Evolutionary conservation across 345 rosid species (phyloP), one percentile per base, ranked within the genome.

Genomic region (Hibiscus syriacus): DNA sequence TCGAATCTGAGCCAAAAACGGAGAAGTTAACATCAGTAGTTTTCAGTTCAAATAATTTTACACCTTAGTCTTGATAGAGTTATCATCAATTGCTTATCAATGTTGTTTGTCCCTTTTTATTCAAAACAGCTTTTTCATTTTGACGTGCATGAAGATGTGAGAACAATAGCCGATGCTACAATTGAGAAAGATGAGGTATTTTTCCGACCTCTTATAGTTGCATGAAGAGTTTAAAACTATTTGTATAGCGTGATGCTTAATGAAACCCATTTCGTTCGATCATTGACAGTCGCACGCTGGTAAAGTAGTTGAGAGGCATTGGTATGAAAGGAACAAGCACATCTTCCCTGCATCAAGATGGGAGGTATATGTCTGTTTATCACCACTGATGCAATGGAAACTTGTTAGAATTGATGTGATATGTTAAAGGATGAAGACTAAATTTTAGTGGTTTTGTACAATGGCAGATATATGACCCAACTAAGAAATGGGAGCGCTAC

Each of bases 271-370:
- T 22, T 27, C 39, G 10, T 61, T 9, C 8, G 0, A 22, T 10
- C n/a, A 26, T 53, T 70, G 55, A 66, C 83, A 94, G 99, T 94
- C 97, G 11, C 99, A 94, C 74, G 98, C 99, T 27, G 99, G 98
- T 62, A 91, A 91, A 81, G 99, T 94, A 20, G 98, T 91, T 30
- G 99, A 94, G 88, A 91, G 99, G 79, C 99, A 94, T 77, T 94
- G 99, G 99, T 91, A 94, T 25, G 98, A 94, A 76, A 94, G 87
- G 90, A 94, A 94, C 89, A 91, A 89, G 70, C 99, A 91, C 76
- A 94, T 94, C 66, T 94, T 94, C 73, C 98, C 99, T 32, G 98
- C 98, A 78, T 94, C 97, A 8, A 83, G 98, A 83, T 94, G 98
- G 99, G 99, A 91, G 99, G 96, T 94, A 45, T 52, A 9, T 34